These are phyloP conservation scores for Phytophthora litchii DNA, from an alignment of 352 stramenopile genomes.

Conservation along the genomic window DNA sequence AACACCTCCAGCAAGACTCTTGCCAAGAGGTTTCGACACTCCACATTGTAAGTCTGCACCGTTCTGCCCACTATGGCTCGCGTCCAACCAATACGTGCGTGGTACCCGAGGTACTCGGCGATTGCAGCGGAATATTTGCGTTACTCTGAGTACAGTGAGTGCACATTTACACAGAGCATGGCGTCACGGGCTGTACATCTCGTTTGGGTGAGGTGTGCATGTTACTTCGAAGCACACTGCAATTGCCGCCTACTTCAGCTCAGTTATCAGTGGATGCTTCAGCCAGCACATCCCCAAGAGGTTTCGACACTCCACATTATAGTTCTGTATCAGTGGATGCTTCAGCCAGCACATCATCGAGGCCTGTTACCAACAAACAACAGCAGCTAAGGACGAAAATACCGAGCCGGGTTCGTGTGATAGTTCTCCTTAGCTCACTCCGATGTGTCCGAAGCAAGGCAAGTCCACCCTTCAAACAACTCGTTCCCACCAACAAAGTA, in stretches of 20 bases:
- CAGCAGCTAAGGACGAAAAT: constrained; percentile 24
- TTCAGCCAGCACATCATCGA: constrained; percentile 3
- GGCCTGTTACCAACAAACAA: constrained; percentile 1
- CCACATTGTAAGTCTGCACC: constrained; percentile 1
- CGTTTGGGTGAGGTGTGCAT: constrained; percentile 9
- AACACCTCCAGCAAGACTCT: neutral
- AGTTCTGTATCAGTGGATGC: constrained; percentile 6
- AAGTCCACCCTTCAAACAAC: constrained; percentile 22
- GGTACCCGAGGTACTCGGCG: constrained; percentile 2
- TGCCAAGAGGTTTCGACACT: constrained; percentile 16
- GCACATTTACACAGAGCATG: neutral
- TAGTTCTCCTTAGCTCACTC: constrained; percentile 20
- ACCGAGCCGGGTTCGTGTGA: constrained; percentile 9
- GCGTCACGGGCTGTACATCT: constrained; percentile 21
- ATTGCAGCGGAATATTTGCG: constrained; percentile 6
- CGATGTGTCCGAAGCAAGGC: constrained; percentile 13
- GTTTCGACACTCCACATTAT: constrained; percentile 19
- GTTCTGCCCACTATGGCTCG: neutral
- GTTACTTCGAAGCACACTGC: neutral
- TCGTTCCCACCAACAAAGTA: constrained; percentile 4
- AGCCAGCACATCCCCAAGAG: too few species aligned
- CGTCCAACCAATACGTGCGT: neutral
- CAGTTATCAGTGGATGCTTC: constrained; percentile 8
- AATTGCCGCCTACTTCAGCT: neutral
- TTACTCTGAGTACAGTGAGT: constrained; percentile 6